Evolutionary conservation across 2,329 filamentous ascomycete genomes (phyloP).

Genomic region (Alternaria arbusti): DNA sequence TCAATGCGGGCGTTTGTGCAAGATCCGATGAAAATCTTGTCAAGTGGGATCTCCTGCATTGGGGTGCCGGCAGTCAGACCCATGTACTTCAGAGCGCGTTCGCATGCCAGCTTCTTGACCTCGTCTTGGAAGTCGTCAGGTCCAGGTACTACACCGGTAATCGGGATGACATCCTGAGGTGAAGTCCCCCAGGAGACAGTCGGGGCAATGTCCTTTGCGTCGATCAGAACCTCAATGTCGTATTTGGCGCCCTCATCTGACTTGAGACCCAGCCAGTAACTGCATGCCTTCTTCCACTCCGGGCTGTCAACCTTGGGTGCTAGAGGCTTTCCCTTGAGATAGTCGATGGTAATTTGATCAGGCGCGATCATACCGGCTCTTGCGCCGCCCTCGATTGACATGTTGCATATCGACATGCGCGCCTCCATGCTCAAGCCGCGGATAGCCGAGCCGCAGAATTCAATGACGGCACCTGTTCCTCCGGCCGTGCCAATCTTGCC

Average conservation of each 20-base stretch:
- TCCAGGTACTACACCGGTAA: conserved; percentile 87
- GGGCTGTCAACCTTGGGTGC: conserved; percentile 83
- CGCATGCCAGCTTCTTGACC: conserved; percentile 78
- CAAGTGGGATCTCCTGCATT: conserved; percentile 89
- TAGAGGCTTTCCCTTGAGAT: conserved; percentile 88
- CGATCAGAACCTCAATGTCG: conserved; percentile 86
- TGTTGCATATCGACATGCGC: conserved; percentile 99
- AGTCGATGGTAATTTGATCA: conserved; percentile 92
- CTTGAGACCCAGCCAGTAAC: conserved; percentile 85
- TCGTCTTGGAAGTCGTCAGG: conserved; percentile 85
- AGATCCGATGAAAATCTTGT: conserved; percentile 98
- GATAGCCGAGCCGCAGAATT: conserved; percentile 96
- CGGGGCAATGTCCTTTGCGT: conserved; percentile 90
- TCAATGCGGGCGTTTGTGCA: conserved; percentile 98
- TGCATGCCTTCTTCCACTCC: conserved; percentile 87
- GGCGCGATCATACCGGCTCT: conserved; percentile 97
- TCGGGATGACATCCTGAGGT: conserved; percentile 94
- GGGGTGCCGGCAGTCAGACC: conserved; percentile 83
- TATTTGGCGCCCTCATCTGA: conserved; percentile 90
- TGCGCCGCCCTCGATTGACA: conserved; percentile 96
- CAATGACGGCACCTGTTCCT: conserved; percentile 92
- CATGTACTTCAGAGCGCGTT: conserved; percentile 93
- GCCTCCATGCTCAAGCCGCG: conserved; percentile 91
- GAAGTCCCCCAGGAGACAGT: conserved; percentile 98
- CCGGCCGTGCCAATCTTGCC: conserved; percentile 94